phyloP scores from a whole-genome alignment of 179 eudicot species.

The Dionaea muscipula region DNA sequence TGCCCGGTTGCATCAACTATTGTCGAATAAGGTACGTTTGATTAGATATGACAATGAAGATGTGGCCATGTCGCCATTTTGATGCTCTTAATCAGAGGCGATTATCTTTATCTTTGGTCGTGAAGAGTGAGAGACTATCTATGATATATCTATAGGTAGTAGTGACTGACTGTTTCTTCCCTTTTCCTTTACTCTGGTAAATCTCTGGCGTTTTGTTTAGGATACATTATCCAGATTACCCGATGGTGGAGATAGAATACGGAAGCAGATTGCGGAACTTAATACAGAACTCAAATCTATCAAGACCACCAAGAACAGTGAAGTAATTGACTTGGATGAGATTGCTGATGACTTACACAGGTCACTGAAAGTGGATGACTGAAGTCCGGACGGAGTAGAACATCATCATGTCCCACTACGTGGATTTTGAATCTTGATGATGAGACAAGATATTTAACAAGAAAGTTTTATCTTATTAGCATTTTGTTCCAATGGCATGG shows the following conservation, averaged over 20 bases:
- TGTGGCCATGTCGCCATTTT: too few species aligned
- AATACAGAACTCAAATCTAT: conserved; percentile 43
- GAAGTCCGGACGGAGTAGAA: too few species aligned
- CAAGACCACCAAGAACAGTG: conserved; percentile 17
- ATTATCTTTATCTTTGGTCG: too few species aligned
- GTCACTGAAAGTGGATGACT: conserved; percentile 34
- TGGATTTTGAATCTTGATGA: too few species aligned
- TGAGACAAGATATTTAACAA: too few species aligned
- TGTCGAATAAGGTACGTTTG: conserved; percentile 63
- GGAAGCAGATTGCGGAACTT: conserved; percentile 52
- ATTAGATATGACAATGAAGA: too few species aligned
- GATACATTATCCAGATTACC: conserved; percentile 45
- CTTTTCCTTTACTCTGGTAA: background rate
- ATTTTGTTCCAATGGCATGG: too few species aligned
- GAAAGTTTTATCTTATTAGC: too few species aligned
- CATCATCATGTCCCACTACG: conserved; percentile 6
- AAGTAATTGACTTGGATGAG: conserved; percentile 54
- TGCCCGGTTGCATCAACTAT: conserved; percentile 40
- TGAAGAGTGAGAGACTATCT: too few species aligned
- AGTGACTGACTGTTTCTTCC: too few species aligned
- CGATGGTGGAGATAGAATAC: conserved; percentile 63
- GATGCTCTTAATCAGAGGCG: too few species aligned
- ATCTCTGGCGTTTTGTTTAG: conserved; percentile 23
- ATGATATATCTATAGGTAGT: too few species aligned
- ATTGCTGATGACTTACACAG: conserved; percentile 34